Evolutionary conservation across 805 yeast species (phyloP).

Genomic region (Ogataea trehalophila): DNA sequence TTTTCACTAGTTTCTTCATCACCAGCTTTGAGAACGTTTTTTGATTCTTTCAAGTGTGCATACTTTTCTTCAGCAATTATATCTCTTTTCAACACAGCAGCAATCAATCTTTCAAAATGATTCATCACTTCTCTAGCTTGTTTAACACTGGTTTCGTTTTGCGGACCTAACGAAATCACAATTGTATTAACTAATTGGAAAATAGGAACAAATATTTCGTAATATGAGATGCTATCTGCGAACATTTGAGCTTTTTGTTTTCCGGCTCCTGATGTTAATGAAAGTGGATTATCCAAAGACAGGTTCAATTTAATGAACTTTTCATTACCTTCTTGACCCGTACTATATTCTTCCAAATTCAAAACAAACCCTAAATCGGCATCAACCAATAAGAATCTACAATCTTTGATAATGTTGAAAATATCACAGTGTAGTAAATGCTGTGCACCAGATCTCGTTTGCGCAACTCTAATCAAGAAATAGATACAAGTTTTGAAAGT

Average conservation of each 20-base stretch:
- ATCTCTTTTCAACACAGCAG: conserved; percentile 41
- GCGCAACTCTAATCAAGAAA: conserved; percentile 69
- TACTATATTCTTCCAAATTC: conserved; percentile 14
- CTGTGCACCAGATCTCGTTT: conserved; percentile 71
- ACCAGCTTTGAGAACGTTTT: neutral
- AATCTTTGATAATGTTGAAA: conserved; percentile 54
- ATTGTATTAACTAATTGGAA: conserved; percentile 69
- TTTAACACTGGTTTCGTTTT: conserved; percentile 52
- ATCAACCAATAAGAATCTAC: conserved; percentile 58
- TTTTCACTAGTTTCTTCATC: neutral
- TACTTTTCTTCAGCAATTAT: conserved; percentile 12
- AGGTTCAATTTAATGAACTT: conserved; percentile 39
- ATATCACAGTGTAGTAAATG: conserved; percentile 71
- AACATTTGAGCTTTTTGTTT: neutral
- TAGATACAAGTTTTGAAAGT: conserved; percentile 69
- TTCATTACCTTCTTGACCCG: conserved; percentile 3
- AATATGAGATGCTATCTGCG: conserved; percentile 41
- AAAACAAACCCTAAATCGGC: conserved; percentile 69
- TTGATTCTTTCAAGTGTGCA: neutral
- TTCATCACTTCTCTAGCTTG: conserved; percentile 49
- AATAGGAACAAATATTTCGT: conserved; percentile 66
- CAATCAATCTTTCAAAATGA: conserved; percentile 49
- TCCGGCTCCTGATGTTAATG: conserved; percentile 22
- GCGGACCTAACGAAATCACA: conserved; percentile 71
- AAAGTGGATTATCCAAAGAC: conserved; percentile 48